These are phyloP conservation scores for Pseudogymnoascus sp. DNA, from an alignment of 2,329 filamentous ascomycete species.

Conservation along the genomic window DNA sequence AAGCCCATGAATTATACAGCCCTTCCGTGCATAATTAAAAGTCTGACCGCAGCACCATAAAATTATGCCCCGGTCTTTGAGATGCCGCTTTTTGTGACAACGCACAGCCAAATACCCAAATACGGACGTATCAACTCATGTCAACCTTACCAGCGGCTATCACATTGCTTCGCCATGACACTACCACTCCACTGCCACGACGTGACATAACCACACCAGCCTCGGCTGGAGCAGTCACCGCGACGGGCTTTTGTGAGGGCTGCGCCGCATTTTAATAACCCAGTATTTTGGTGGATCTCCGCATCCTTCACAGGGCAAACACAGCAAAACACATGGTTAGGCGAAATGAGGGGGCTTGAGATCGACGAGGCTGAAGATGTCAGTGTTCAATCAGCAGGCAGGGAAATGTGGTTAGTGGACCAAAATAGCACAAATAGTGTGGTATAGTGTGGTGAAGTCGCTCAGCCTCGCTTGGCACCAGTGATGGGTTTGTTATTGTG, in stretches of 20 bases:
- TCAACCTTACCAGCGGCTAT: neutral
- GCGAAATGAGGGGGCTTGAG: slow-evolving; percentile 1
- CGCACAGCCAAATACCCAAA: neutral
- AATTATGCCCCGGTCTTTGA: neutral
- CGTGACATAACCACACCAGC: neutral
- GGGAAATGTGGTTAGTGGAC: neutral
- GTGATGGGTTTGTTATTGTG: neutral
- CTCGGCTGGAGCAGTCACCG: neutral
- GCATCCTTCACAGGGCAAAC: neutral
- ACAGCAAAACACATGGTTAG: neutral
- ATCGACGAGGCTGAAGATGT: slow-evolving; percentile 1
- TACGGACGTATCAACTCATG: too few species aligned
- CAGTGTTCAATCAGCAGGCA: neutral
- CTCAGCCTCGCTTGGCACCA: slow-evolving; percentile 1
- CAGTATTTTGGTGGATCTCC: neutral
- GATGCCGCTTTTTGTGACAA: neutral
- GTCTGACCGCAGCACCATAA: neutral
- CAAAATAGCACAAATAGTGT: neutral
- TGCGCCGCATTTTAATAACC: neutral
- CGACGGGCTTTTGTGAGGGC: neutral
- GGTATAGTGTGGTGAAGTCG: neutral
- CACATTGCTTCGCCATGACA: neutral
- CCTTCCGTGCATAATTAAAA: neutral
- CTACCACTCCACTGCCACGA: too few species aligned
- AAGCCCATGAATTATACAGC: neutral